Evolutionary conservation across 2,329 filamentous ascomycete genomes (phyloP), one percentile per base, ranked within the genome.

Genomic region (Aspergillus fumigatiaffinis): DNA sequence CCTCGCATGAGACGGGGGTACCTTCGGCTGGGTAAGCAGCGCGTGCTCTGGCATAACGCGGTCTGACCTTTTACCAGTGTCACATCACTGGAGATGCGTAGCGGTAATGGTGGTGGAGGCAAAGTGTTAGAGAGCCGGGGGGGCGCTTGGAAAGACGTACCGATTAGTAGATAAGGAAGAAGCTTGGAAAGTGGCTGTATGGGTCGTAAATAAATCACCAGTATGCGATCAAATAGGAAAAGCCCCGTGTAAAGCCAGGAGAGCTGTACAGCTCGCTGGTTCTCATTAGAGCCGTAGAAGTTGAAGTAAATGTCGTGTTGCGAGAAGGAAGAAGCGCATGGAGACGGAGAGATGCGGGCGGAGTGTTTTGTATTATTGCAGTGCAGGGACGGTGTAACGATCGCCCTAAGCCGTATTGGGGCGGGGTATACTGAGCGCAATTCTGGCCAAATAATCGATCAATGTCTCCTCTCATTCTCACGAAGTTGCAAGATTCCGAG

Each of bases 1-100:
- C 48, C 50, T 53, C 38, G 29, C 14, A 20, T 51, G 46, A 47
- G 41, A 46, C 25, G 49, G 53, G 50, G 55, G 67, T 66, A 64
- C 66, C 67, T 62, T 68, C 68, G 64, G 61, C 26, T 53, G 50
- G 38, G 58, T 1, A 32, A 46, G 53, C 51, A 50, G 47, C 51
- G 29, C 50, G 51, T 60, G 47, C 41, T 58, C 55, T 55, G 48
- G 61, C 51, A 25, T 56, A 52, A 58, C 61, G 62, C 60, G 64
- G 71, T 77, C 75, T 72, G 75, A 77, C 74, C 75, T 77, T 77
- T 77, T 77, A 77, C 75, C 75, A 77, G 70, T 64, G 63, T 71
- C 56, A 58, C 75, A 77, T 77, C 75, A 76, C 72, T 57, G 74
- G 75, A 77, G 73, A 71, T 53, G 44, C 21, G 12, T 47, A 47